phyloP scores from a whole-genome alignment of 75 land plant genomes.

The Gnetum montanum region DNA sequence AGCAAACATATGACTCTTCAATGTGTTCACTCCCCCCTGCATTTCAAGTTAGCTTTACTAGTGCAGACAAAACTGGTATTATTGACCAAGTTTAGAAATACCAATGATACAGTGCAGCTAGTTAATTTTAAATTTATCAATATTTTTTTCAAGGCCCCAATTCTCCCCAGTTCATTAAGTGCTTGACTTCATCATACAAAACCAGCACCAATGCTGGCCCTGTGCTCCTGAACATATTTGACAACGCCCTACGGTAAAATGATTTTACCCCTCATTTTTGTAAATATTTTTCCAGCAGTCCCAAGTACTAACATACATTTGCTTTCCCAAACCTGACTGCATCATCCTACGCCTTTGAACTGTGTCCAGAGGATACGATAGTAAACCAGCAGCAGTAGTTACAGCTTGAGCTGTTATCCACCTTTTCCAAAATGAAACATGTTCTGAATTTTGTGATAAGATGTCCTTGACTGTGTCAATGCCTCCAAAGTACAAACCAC shows the following conservation, averaged over 20 bases:
- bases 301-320: slow-evolving; percentile 58
- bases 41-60: too few relatives aligned
- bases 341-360: slow-evolving; percentile 95
- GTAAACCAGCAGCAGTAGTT: slow-evolving; percentile 83
- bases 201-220: slow-evolving; percentile 92
- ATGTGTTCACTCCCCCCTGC: too few relatives aligned
- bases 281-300: slow-evolving; percentile 94
- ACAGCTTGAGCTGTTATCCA: slow-evolving; percentile 85
- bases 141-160: too few relatives aligned
- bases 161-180: slow-evolving; percentile 63
- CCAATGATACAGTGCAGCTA: too few relatives aligned
- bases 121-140: too few relatives aligned
- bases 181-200: slow-evolving; percentile 82
- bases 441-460: slow-evolving; percentile 25
- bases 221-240: slow-evolving; percentile 90
- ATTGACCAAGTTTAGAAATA: too few relatives aligned
- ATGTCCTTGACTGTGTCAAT: slow-evolving; percentile 90
- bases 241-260: slow-evolving; percentile 84
- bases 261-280: slow-evolving; percentile 49
- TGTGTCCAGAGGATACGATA: slow-evolving; percentile 91
- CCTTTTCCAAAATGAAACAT: slow-evolving; percentile 74
- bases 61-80: too few relatives aligned
- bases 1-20: too few relatives aligned
- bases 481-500: slow-evolving; percentile 90
- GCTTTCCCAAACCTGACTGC: slow-evolving; percentile 79